These are phyloP conservation scores for Geotrichum aggregatum DNA, from an alignment of 1,139 yeast genomes.

Conservation along the genomic window DNA sequence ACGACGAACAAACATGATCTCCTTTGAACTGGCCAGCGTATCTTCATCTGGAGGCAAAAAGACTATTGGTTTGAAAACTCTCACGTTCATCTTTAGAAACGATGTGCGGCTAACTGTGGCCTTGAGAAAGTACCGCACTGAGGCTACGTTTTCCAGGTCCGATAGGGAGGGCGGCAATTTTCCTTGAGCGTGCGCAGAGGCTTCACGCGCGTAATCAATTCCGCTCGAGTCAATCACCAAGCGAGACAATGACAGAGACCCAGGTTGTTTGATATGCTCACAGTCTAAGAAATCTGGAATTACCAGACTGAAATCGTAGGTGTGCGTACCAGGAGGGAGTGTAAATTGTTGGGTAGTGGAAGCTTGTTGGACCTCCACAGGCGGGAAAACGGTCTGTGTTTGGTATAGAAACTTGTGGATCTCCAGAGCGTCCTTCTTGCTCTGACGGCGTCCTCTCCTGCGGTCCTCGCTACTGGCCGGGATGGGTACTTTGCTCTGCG, in stretches of 20 bases:
- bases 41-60: slow-evolving; percentile 50
- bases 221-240: slow-evolving; percentile 41
- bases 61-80: slow-evolving; percentile 48
- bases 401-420: slow-evolving; percentile 56
- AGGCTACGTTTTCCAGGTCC: slow-evolving; percentile 47
- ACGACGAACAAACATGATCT: slow-evolving; percentile 32
- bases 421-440: slow-evolving; percentile 38
- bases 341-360: slow-evolving; percentile 53
- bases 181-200: slow-evolving; percentile 41
- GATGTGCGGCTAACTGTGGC: slow-evolving; percentile 54
- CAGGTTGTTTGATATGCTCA: slow-evolving; percentile 34
- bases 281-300: slow-evolving; percentile 54
- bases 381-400: slow-evolving; percentile 57
- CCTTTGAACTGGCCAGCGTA: slow-evolving; percentile 37
- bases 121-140: slow-evolving; percentile 49
- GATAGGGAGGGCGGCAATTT: slow-evolving; percentile 57
- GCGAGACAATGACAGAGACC: slow-evolving; percentile 33
- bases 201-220: slow-evolving; percentile 30
- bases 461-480: slow-evolving; percentile 11
- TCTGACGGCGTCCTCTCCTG: slow-evolving; percentile 20
- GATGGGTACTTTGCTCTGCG: slow-evolving; percentile 20
- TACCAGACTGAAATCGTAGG: slow-evolving; percentile 54
- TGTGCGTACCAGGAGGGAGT: slow-evolving; percentile 55
- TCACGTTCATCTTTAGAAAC: slow-evolving; percentile 46
- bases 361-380: slow-evolving; percentile 49